phyloP scores from a whole-genome alignment of 2,329 filamentous ascomycete genomes.

The Neofusicoccum laricinum region DNA sequence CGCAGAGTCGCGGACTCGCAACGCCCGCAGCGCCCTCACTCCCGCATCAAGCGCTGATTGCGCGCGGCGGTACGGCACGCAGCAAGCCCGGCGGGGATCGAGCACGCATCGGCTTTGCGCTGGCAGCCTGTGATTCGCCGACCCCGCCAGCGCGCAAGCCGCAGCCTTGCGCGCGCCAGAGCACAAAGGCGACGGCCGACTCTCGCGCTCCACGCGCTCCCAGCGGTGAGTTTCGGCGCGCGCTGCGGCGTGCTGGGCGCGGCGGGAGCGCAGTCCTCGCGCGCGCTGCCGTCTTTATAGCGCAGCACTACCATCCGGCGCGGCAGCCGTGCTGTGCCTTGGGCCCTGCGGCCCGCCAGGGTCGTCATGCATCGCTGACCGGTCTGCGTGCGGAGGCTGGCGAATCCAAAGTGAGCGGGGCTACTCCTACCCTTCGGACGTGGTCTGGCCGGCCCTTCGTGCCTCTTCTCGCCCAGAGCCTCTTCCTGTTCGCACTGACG shows the following conservation, averaged over 20 bases:
- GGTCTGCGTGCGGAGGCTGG: too few species aligned
- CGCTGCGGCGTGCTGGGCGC: neutral
- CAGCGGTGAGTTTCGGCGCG: neutral
- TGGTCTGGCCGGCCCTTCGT: neutral
- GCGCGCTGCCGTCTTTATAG: neutral
- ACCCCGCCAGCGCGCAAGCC: neutral
- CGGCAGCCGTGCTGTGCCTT: too few species aligned
- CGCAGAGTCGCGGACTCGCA: too few species aligned
- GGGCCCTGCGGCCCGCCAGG: too few species aligned
- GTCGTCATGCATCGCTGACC: too few species aligned
- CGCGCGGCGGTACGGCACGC: neutral
- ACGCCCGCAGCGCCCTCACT: too few species aligned
- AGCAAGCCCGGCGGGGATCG: neutral
- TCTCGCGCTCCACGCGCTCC: too few species aligned
- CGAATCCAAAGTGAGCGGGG: too few species aligned
- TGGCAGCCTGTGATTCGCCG: neutral
- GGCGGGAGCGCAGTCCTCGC: neutral
- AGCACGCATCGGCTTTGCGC: neutral
- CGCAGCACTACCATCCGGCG: neutral
- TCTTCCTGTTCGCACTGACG: slow-evolving; percentile 9
- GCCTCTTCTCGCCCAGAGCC: slow-evolving; percentile 5
- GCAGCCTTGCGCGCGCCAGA: neutral
- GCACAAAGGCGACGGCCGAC: too few species aligned
- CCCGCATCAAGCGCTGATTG: too few species aligned
- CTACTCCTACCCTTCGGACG: too few species aligned